Percentiles rank a stretch among this genome's conserved stretches.
Conservation (phyloP, 2,329 filamentous ascomycete genomes). For the Exophiala mesophila region DNA sequence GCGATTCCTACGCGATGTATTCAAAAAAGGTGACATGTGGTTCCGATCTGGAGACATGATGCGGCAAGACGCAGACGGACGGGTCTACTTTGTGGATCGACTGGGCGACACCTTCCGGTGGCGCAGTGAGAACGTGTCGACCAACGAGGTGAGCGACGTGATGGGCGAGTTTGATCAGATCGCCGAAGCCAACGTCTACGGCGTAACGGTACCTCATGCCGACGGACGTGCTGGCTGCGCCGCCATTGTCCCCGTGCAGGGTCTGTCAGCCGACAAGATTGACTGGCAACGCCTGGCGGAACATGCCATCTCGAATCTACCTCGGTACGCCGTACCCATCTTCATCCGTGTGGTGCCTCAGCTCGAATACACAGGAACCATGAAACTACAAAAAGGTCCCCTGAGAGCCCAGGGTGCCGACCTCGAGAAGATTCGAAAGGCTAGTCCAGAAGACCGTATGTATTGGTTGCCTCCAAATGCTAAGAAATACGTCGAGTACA, state of each 20-base stretch:
- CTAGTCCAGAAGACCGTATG: constrained; percentile 17
- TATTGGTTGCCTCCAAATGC: constrained; percentile 24
- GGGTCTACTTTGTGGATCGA: constrained; percentile 71
- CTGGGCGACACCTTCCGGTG: constrained; percentile 53
- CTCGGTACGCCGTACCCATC: constrained; percentile 69
- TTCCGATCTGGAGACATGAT: constrained; percentile 80
- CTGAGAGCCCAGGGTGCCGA: constrained; percentile 37
- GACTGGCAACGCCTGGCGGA: constrained; percentile 57
- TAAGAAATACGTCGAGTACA: constrained; percentile 22
- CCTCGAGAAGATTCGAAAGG: constrained; percentile 18
- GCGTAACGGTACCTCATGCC: constrained; percentile 70
- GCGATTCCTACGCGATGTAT: constrained; percentile 70
- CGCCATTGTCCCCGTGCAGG: constrained; percentile 47
- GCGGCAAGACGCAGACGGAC: constrained; percentile 64
- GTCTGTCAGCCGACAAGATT: constrained; percentile 45
- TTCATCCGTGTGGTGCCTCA: constrained; percentile 61
- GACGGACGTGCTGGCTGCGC: constrained; percentile 82
- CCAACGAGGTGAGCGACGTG: constrained; percentile 70
- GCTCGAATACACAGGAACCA: constrained; percentile 64
- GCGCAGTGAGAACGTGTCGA: constrained; percentile 77
- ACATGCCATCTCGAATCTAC: constrained; percentile 57
- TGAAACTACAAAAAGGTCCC: constrained; percentile 74
- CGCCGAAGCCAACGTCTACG: constrained; percentile 79
- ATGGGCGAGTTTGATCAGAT: constrained; percentile 63
- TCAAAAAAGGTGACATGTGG: constrained; percentile 72